Evolutionary conservation across 23 red algal species (phyloP).

Genomic region (Agarophyton chilense): DNA sequence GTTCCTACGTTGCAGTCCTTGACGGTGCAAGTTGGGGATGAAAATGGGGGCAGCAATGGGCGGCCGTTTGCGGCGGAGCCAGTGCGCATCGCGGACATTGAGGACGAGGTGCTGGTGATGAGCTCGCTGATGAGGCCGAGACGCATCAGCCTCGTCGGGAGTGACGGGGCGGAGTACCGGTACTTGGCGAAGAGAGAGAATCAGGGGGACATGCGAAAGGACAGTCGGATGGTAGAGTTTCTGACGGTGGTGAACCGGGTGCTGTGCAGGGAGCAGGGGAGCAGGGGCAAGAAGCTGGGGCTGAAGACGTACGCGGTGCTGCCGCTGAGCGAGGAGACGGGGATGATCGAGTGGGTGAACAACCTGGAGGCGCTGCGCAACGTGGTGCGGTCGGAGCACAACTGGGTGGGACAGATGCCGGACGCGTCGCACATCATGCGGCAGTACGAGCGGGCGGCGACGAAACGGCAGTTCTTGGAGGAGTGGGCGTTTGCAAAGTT

Average conservation of each 20-base stretch:
- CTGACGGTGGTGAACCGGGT: constrained; percentile 84
- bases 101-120: constrained; percentile 82
- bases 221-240: constrained; percentile 95
- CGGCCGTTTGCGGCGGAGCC: constrained; percentile 58
- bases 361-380: constrained; percentile 82
- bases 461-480: constrained; percentile 63
- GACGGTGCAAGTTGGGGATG: constrained; percentile 55
- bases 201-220: constrained; percentile 93
- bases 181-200: constrained; percentile 92
- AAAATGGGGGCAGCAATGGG: background rate
- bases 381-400: constrained; percentile 60
- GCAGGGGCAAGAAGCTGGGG: constrained; percentile 50
- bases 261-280: constrained; percentile 43
- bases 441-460: constrained; percentile 45
- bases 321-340: constrained; percentile 96
- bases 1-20: constrained; percentile 71
- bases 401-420: constrained; percentile 17
- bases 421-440: constrained; percentile 47
- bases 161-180: constrained; percentile 80
- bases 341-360: constrained; percentile 97
- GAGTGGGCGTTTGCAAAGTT: constrained; percentile 78
- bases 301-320: constrained; percentile 94
- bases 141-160: constrained; percentile 82
- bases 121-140: constrained; percentile 93
- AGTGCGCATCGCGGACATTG: constrained; percentile 71